A percentile compares a stretch with the other conserved stretches of the same genome.
These are phyloP conservation scores for Schwanniomyces yamadae DNA, from an alignment of 805 yeast species.

Conservation along the genomic window DNA sequence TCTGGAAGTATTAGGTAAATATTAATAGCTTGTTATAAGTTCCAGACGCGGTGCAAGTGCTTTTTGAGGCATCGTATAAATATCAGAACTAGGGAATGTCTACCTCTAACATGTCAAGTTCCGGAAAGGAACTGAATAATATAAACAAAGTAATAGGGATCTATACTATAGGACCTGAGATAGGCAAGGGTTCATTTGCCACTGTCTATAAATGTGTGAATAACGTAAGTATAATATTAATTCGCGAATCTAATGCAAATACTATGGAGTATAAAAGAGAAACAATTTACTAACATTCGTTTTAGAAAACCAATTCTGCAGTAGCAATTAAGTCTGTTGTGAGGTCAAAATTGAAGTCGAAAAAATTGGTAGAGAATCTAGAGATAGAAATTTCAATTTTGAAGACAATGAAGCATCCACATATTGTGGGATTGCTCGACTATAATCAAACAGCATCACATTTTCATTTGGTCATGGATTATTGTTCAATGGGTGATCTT, in stretches of 20 bases:
- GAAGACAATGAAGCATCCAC: conserved; percentile 87
- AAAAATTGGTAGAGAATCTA: conserved; percentile 83
- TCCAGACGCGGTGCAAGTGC: too few relatives aligned
- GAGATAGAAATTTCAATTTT: conserved; percentile 90
- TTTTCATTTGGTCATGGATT: conserved; percentile 92
- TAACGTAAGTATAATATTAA: conserved; percentile 14
- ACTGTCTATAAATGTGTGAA: conserved; percentile 85
- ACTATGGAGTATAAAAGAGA: too few relatives aligned
- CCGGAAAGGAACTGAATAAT: conserved; percentile 1
- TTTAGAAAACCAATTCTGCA: conserved; percentile 44
- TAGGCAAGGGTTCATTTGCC: conserved; percentile 96
- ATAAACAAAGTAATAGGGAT: conserved; percentile 34
- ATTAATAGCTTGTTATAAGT: too few relatives aligned
- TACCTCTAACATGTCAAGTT: neutral
- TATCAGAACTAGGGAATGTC: too few relatives aligned
- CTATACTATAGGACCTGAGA: conserved; percentile 71
- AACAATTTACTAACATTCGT: conserved; percentile 5
- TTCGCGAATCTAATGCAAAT: neutral
- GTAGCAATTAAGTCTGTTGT: conserved; percentile 91
- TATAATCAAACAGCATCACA: conserved; percentile 75
- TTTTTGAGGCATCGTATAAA: too few relatives aligned
- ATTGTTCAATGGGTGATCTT: conserved; percentile 92
- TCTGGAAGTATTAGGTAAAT: too few relatives aligned
- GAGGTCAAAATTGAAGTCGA: conserved; percentile 76
- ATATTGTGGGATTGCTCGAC: conserved; percentile 83